Base-by-base conservation (phyloP, 768 basidiomycete species). In the Kwoniella botswanensis region DNA sequence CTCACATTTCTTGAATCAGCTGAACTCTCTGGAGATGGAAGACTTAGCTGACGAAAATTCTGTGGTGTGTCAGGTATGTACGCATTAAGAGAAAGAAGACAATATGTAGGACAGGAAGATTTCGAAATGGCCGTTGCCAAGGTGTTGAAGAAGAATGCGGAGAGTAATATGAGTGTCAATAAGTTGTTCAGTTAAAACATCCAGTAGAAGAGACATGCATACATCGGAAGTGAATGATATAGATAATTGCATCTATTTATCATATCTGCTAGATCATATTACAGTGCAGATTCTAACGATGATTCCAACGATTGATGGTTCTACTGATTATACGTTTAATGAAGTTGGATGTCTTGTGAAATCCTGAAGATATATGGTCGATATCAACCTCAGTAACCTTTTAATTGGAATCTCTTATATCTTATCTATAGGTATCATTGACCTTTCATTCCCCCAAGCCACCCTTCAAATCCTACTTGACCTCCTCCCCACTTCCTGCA, bases 91-190 rank as follows among this genome's bases (percentile, higher is more conserved):
- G 96, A 99, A 84, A 88, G 96, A 70, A 86, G 96, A 74, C 95
- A 97, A 74, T 95, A 98, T 83, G 96, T 98, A 62, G 97, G 95
- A 3, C 95, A 97, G 84, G 96, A 98, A 81, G 96, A 98, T 80
- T 98, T 98, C 79, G 97, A 98, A 86, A 94, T 98, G 86, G 95
- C 96, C 43, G 92, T 98, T 13, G 94, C 95, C 2, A 98, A 97
- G 88, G 93, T 92, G 29, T 85, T 96, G 78, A 98, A 97, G 89
- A 96, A 95, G 88, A 93, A 94, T 87, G 92, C 95, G 78, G 94
- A 97, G 76, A 91, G 90, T 17, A 95, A 95, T 83, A 97, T 93
- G 26, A 93, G 91, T 0, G 92, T 94, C 75, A 94, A 92, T 87
- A 98, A 96, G 86, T 84, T 98, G 65, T 98, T 97, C 87, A 85